Evolutionary conservation across 257 asterid genomes (phyloP).

Genomic region (Jaltomata sinuosa): DNA sequence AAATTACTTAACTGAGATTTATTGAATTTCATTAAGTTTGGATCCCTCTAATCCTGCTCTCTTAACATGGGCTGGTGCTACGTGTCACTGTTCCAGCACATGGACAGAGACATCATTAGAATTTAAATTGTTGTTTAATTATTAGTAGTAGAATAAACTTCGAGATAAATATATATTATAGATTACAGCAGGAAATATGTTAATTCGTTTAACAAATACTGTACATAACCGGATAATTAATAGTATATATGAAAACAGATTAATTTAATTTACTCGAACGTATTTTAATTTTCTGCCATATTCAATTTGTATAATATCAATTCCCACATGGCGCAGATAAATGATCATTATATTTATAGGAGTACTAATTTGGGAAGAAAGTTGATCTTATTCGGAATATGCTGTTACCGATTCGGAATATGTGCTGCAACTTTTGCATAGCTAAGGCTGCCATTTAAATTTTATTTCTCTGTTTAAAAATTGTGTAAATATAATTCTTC

Average conservation of each 20-base stretch:
- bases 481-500: no score
- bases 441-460: background rate
- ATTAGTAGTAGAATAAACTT: background rate
- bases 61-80: background rate
- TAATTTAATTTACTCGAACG: background rate
- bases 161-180: background rate
- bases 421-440: background rate
- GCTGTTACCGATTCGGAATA: background rate
- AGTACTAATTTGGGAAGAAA: background rate
- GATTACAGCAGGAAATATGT: background rate
- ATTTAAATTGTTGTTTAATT: background rate
- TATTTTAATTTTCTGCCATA: background rate
- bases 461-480: no score
- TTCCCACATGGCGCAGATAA: background rate
- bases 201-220: background rate
- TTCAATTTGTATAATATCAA: background rate
- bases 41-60: slow-evolving; percentile 1
- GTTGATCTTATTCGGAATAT: background rate
- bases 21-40: background rate
- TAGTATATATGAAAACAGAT: background rate
- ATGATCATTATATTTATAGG: background rate
- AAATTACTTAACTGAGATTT: background rate
- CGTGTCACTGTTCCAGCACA: background rate
- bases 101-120: background rate
- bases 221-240: background rate